Conservation (phyloP, 805 yeast genomes). For the Pichia nakasei region DNA sequence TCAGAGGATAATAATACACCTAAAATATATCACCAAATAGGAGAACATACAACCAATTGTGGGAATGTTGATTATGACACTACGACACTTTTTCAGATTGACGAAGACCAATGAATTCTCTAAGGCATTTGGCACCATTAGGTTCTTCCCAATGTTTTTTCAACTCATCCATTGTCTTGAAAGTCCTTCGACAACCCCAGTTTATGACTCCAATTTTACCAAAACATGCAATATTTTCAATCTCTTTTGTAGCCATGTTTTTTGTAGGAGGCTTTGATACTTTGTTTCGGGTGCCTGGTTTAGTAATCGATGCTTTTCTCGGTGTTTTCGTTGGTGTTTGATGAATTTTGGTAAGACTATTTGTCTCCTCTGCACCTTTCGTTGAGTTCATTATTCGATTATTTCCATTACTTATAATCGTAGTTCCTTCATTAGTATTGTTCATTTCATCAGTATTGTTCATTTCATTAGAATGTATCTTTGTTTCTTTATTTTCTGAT, state of each 20-base stretch:
- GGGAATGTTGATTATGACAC: too few relatives aligned
- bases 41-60: too few relatives aligned
- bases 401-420: too few relatives aligned
- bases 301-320: background rate
- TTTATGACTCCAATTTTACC: background rate
- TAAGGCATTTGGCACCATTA: conserved; percentile 1
- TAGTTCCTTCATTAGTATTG: background rate
- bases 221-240: background rate
- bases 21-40: too few relatives aligned
- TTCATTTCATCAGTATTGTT: background rate
- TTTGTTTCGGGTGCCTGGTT: background rate
- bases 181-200: conserved; percentile 9
- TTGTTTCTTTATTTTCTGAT: background rate
- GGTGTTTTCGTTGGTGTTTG: background rate
- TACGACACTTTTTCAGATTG: background rate
- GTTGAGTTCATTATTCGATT: too few relatives aligned
- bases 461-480: background rate
- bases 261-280: background rate
- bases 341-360: too few relatives aligned
- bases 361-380: too few relatives aligned
- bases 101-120: conserved; percentile 1
- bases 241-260: background rate
- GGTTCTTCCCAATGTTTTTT: conserved; percentile 8
- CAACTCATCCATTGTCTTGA: conserved; percentile 1
- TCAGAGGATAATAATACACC: too few relatives aligned